These are phyloP conservation scores for Neurospora tetraspora DNA, from an alignment of 495 filamentous ascomycete species.

Conservation along the genomic window DNA sequence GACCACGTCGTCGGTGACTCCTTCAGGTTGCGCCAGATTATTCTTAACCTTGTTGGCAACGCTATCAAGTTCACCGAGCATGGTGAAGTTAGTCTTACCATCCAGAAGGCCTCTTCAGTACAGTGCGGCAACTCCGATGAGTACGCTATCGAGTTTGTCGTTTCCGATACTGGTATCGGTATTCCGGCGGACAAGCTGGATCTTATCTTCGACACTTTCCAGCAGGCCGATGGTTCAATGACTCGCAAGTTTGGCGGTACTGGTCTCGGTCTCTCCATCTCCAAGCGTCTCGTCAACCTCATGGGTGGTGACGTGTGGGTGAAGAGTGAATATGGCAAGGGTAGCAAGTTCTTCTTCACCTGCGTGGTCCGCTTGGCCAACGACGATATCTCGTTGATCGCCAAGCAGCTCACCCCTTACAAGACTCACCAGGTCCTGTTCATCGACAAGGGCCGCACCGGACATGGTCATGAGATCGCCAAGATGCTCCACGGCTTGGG, in stretches of 20 bases:
- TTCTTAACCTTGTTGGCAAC: conserved; percentile 71
- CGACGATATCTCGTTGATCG: conserved; percentile 69
- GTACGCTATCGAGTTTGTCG: conserved; percentile 93
- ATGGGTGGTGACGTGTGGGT: conserved; percentile 99
- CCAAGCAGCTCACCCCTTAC: conserved; percentile 79
- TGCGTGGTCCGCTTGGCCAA: conserved; percentile 83
- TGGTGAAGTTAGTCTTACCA: conserved; percentile 91
- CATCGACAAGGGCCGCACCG: conserved; percentile 86
- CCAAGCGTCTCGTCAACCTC: conserved; percentile 85
- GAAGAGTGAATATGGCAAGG: conserved; percentile 82
- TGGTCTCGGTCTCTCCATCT: conserved; percentile 91
- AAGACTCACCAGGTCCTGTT: conserved; percentile 88
- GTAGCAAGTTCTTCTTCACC: conserved; percentile 95
- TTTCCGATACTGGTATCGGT: conserved; percentile 95
- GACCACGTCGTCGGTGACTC: conserved; percentile 97
- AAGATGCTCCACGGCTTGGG: conserved; percentile 71
- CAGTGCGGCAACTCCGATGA: conserved; percentile 51
- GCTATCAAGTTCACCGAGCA: conserved; percentile 96
- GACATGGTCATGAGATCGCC: conserved; percentile 64
- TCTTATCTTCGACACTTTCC: conserved; percentile 98
- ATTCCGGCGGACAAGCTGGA: conserved; percentile 95
- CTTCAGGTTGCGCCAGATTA: conserved; percentile 93
- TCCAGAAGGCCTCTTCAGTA: conserved; percentile 59
- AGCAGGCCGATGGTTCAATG: conserved; percentile 96
- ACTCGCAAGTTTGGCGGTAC: conserved; percentile 96